Percentiles rank a stretch among this genome's conserved stretches.
Evolutionary conservation across 2,329 filamentous ascomycete species (phyloP).

Genomic region (Trichoderma sp.): DNA sequence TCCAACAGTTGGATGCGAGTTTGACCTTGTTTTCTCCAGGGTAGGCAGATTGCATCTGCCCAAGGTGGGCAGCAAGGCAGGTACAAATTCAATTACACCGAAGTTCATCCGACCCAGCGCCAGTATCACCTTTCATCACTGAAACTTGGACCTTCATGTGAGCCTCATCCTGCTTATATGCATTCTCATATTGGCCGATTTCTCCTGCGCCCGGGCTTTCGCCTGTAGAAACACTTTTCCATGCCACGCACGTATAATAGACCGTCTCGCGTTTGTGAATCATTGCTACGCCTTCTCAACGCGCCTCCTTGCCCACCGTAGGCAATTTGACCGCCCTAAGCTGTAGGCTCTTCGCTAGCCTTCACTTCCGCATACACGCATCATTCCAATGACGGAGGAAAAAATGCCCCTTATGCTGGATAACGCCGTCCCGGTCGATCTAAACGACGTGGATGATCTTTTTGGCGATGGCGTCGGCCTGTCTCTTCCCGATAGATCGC

Average conservation of each 20-base stretch:
- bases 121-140: background rate
- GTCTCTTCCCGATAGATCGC: slow-evolving; percentile 47
- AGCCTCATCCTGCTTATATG: background rate
- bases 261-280: background rate
- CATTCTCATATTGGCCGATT: background rate
- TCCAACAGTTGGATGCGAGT: background rate
- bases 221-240: background rate
- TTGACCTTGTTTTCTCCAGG: background rate
- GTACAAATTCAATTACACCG: background rate
- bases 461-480: slow-evolving; percentile 69
- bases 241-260: background rate
- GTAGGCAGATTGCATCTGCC: background rate
- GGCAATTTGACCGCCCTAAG: background rate
- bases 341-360: background rate
- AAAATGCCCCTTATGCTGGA: slow-evolving; percentile 46
- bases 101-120: background rate
- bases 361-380: background rate
- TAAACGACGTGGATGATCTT: slow-evolving; percentile 68
- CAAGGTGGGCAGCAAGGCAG: too few relatives aligned
- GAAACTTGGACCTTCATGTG: background rate
- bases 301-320: background rate
- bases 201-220: background rate
- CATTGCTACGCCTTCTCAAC: background rate
- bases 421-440: slow-evolving; percentile 46
- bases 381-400: slow-evolving; percentile 34